Evolutionary conservation across 129 eudicot genomes (phyloP).

Genomic region (Ambrosia artemisiifolia): DNA sequence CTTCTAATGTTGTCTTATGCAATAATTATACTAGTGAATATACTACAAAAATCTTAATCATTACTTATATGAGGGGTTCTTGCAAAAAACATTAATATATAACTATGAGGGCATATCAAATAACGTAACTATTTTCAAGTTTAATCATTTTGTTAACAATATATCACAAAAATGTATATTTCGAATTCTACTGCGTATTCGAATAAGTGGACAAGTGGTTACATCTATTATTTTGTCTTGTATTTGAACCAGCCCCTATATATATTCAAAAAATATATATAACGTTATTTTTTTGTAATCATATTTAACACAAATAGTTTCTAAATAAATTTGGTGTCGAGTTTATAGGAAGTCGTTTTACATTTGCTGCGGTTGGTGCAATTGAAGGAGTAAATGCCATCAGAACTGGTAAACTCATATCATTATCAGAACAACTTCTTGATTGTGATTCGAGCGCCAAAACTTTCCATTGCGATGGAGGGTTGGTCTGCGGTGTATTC

Average conservation of each 20-base stretch:
- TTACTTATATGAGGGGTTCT: neutral
- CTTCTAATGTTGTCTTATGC: conserved; percentile 11
- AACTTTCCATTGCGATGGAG: conserved; percentile 67
- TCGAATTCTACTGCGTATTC: neutral
- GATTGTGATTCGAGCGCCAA: conserved; percentile 49
- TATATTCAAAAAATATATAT: neutral
- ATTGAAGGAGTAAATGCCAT: conserved; percentile 69
- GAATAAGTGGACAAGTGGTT: neutral
- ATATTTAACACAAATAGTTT: neutral
- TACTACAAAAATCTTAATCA: conserved; percentile 8
- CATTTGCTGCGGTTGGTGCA: conserved; percentile 63
- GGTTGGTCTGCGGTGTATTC: conserved; percentile 56
- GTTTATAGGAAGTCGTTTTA: conserved; percentile 65
- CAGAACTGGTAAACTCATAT: conserved; percentile 50
- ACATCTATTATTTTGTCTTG: no score
- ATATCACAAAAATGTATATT: neutral
- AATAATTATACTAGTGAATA: conserved; percentile 15
- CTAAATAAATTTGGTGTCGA: neutral
- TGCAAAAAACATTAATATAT: neutral
- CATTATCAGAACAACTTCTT: conserved; percentile 71
- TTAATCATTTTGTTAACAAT: neutral
- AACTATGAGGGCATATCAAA: neutral
- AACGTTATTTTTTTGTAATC: no score
- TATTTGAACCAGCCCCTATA: no score
- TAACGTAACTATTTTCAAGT: neutral